Base-by-base conservation (phyloP, 2,329 filamentous ascomycete genomes). In the Trichoderma atrobrunneum region DNA sequence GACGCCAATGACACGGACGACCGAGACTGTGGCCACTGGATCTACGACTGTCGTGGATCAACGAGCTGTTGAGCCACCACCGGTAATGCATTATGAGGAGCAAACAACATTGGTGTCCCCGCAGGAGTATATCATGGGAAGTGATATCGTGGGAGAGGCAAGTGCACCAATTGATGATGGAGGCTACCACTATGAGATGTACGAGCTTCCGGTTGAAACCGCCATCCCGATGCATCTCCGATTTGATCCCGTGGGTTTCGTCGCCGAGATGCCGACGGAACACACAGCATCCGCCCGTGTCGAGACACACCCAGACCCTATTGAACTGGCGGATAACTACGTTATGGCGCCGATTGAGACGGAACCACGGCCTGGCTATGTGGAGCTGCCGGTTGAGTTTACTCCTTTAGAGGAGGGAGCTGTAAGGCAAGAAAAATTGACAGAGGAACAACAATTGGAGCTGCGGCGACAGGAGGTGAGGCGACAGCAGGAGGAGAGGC, bases 261-360 rank as follows among this genome's bases (percentile, higher is more conserved):
- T 87, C 26, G 82, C 85, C 3, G 86, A 87, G 76, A 84, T 88
- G 79, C 76, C 84, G 6, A 86, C 84, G 11, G 81, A 83, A 21
- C 76, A 81, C 26, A 86, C 85, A 0, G 81, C 79, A 0, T 74
- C 74, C 8, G 83, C 85, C 7, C 77, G 77, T 1, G 80, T 83
- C 7, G 85, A 87, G 73, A 78, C 76, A 14, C 79, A 86, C 54
- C 85, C 85, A 0, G 77, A 82, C 0, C 83, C 85, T 0, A 80
- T 86, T 4, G 85, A 87, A 75, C 81, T 87, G 74, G 81, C 79
- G 1, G 83, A 82, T 61, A 80, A 80, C 30, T 78, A 78, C 7
- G 74, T 82, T 7, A 75, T 83, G 5, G 80, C 82, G 1, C 80
- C 82, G 0, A 80, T 82, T 24, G 79, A 83, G 73, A 80, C 78